These are phyloP conservation scores for Phytophthora quininea DNA, from an alignment of 352 stramenopile genomes.

Conservation along the genomic window DNA sequence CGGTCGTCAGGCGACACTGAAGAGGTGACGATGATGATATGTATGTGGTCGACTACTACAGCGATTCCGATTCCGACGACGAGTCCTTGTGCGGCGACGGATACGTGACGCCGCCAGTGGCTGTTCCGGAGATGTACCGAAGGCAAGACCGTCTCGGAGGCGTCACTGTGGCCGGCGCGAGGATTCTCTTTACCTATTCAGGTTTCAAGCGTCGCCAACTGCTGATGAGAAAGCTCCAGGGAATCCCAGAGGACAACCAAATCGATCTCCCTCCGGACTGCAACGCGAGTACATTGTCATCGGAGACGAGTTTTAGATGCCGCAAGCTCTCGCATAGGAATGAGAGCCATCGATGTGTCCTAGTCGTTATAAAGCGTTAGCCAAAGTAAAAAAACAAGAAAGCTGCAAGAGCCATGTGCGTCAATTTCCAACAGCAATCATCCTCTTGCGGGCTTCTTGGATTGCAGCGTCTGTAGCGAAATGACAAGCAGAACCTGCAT, in stretches of 20 bases:
- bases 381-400: not conserved
- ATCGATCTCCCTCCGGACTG: slow-evolving; percentile 3
- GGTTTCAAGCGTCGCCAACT: slow-evolving; percentile 64
- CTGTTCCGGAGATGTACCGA: slow-evolving; percentile 55
- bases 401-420: too few relatives aligned
- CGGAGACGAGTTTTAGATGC: slow-evolving; percentile 6
- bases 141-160: slow-evolving; percentile 58
- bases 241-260: slow-evolving; percentile 38
- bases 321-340: not conserved
- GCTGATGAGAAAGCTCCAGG: slow-evolving; percentile 41
- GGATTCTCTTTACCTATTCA: slow-evolving; percentile 63
- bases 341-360: not conserved
- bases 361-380: slow-evolving; percentile 21
- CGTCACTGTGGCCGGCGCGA: slow-evolving; percentile 48
- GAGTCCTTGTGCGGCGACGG: slow-evolving; percentile 16
- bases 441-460: slow-evolving; percentile 11
- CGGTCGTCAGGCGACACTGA: slow-evolving; percentile 29
- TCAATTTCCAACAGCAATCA: not conserved
- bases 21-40: slow-evolving; percentile 40
- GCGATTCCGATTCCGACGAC: slow-evolving; percentile 33
- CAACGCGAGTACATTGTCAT: slow-evolving; percentile 26
- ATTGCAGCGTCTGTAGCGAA: slow-evolving; percentile 30
- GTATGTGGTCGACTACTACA: slow-evolving; percentile 30
- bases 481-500: slow-evolving; percentile 61
- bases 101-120: slow-evolving; percentile 50